phyloP scores from a whole-genome alignment of 1,284 basidiomycete genomes.

The Tylopilus sp. region DNA sequence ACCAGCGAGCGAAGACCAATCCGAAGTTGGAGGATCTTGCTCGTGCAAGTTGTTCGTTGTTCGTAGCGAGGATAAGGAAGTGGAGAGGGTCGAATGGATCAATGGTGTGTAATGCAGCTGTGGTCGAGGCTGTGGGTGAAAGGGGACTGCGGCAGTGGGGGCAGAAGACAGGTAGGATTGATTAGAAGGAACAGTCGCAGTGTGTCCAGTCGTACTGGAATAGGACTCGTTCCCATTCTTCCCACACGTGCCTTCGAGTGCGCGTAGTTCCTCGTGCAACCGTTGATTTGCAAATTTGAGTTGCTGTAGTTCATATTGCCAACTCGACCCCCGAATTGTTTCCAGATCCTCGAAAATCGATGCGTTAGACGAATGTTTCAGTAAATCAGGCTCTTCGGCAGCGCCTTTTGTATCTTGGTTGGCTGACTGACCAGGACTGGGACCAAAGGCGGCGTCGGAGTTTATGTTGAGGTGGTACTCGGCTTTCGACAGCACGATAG shows the following conservation, averaged over 20 bases:
- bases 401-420: background rate
- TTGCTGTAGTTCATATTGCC: conserved; percentile 91
- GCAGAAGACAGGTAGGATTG: background rate
- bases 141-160: background rate
- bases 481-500: conserved; percentile 22
- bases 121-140: conserved; percentile 1
- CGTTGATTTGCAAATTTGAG: conserved; percentile 71
- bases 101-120: conserved; percentile 7
- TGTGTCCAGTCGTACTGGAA: background rate
- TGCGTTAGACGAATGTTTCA: conserved; percentile 31
- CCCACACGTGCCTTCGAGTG: conserved; percentile 40
- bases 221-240: background rate
- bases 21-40: conserved; percentile 21
- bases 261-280: conserved; percentile 63
- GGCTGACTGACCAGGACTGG: background rate
- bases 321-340: conserved; percentile 61
- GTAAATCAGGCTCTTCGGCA: background rate
- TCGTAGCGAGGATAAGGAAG: background rate
- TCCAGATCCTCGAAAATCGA: conserved; percentile 76
- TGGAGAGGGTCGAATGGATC: conserved; percentile 7
- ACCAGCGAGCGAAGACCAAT: conserved; percentile 32
- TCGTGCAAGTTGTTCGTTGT: conserved; percentile 18
- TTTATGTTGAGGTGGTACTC: background rate
- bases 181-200: background rate
- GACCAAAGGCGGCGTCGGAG: background rate